A percentile compares a stretch with the other conserved stretches of the same genome.
Evolutionary conservation across 1,284 basidiomycete species (phyloP).

Genomic region (Malassezia cuniculi): DNA sequence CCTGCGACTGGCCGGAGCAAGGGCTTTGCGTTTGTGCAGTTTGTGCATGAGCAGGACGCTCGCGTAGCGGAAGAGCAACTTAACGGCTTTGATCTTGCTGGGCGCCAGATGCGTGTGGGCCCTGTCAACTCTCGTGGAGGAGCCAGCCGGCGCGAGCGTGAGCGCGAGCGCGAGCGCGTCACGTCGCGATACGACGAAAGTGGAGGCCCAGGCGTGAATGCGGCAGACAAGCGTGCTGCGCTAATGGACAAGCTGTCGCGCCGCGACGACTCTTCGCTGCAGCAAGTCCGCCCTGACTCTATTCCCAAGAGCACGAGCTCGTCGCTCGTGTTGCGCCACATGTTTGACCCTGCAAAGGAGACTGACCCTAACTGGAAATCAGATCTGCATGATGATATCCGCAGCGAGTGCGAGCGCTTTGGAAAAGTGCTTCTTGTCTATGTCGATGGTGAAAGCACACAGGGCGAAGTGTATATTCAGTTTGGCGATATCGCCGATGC

Average conservation of each 20-base stretch:
- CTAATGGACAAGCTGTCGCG: slow-evolving; percentile 43
- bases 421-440: slow-evolving; percentile 75
- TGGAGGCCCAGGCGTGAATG: slow-evolving; percentile 34
- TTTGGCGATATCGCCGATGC: slow-evolving; percentile 68
- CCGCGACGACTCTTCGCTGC: slow-evolving; percentile 12
- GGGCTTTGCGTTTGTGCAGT: slow-evolving; percentile 93
- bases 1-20: slow-evolving; percentile 80
- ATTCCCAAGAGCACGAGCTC: slow-evolving; percentile 59
- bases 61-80: slow-evolving; percentile 93
- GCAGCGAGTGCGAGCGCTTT: slow-evolving; percentile 78
- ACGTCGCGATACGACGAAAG: slow-evolving; percentile 37
- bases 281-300: slow-evolving; percentile 47
- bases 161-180: not conserved
- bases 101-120: slow-evolving; percentile 53
- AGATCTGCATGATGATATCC: slow-evolving; percentile 89
- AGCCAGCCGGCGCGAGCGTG: slow-evolving; percentile 7
- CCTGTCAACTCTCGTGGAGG: slow-evolving; percentile 29
- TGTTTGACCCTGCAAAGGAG: slow-evolving; percentile 95
- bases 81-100: slow-evolving; percentile 94
- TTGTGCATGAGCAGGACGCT: slow-evolving; percentile 75
- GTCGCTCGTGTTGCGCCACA: slow-evolving; percentile 63
- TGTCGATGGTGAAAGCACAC: slow-evolving; percentile 70
- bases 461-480: slow-evolving; percentile 88
- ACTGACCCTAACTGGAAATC: slow-evolving; percentile 90
- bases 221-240: slow-evolving; percentile 26